A percentile compares a stretch with the other conserved stretches of the same genome.
Conservation (phyloP, 2,329 filamentous ascomycete species). For the Cercospora janseana region DNA sequence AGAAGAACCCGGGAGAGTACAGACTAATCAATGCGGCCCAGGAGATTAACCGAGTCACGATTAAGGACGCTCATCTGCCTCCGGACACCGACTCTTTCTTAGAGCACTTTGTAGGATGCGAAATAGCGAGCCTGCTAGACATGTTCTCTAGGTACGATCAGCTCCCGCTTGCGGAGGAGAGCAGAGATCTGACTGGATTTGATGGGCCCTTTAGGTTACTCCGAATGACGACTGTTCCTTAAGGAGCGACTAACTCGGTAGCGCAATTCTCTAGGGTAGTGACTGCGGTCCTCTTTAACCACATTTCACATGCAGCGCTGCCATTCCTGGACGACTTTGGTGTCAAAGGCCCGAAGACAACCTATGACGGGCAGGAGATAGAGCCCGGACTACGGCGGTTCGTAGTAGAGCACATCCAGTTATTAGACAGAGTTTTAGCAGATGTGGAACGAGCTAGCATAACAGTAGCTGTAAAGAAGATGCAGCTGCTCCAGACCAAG, state of each 20-base stretch:
- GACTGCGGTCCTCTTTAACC: not conserved
- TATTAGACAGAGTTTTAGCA: not conserved
- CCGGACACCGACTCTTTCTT: too few species aligned
- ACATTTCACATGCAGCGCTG: not conserved
- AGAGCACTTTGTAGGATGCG: too few species aligned
- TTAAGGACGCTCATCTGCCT: too few species aligned
- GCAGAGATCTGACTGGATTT: constrained; percentile 2
- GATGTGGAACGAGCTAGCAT: constrained; percentile 1
- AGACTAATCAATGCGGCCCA: too few species aligned
- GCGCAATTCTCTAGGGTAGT: not conserved
- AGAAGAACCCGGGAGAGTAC: too few species aligned
- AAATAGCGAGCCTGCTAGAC: too few species aligned
- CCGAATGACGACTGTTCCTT: not conserved
- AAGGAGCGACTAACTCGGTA: constrained; percentile 5
- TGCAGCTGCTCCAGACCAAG: not conserved
- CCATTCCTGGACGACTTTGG: constrained; percentile 1
- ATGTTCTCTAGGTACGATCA: too few species aligned
- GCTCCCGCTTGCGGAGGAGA: too few species aligned
- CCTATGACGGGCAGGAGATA: not conserved
- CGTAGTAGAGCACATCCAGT: not conserved
- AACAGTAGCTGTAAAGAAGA: not conserved
- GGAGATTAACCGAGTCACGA: too few species aligned
- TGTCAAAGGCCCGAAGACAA: not conserved
- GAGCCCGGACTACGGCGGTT: not conserved
- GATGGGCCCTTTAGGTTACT: not conserved